Base-by-base conservation (phyloP, 2,329 filamentous ascomycete genomes). In the Dactylonectria macrodidyma region DNA sequence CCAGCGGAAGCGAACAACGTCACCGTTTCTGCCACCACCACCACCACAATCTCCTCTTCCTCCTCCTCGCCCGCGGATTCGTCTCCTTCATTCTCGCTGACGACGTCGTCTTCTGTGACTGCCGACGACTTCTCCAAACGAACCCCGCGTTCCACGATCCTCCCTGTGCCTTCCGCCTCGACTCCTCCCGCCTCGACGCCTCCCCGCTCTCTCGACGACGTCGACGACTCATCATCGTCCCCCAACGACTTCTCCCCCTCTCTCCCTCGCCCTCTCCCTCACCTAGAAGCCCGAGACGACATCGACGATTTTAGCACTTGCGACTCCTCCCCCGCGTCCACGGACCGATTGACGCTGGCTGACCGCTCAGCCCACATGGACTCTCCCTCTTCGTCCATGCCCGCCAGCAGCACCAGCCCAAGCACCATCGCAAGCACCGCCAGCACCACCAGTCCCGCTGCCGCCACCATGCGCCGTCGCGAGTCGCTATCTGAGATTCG, bases 401-500 rank as follows among this genome's bases (percentile, higher is more conserved):
- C 63, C 55, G 12, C 41, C 48, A 57, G 34, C 34, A 50, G 56
- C 64, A 62, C 58, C 55, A 55, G 41, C 52, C 26, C 58, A 48
- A 58, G 36, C 34, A 57, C 26, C 58, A 41, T 59, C 36, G 46
- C 59, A 36, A 69, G 48, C 64, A 59, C 58, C 55, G 33, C 58
- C 51, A 58, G 50, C 51, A 52, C 50, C 50, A 22, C 12, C 51
- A 38, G 10, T 24, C 30, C 51, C 51, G 51, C 41, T n/a, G 63
- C 67, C 52, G 63, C 72, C 63, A 59, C 77, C 58, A 84, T 83
- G 79, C 84, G 83, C 66, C 81, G 80, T 55, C 82, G 82, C 64
- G 84, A 89, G 73, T 88, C 87, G 41, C 78, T 91, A 60, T 82
- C 84, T 30, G 87, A 90, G 59, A 85, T 90, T 69, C 84, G 85